phyloP scores from a whole-genome alignment of 352 stramenopile species.

The Phytophthora sansomeana region DNA sequence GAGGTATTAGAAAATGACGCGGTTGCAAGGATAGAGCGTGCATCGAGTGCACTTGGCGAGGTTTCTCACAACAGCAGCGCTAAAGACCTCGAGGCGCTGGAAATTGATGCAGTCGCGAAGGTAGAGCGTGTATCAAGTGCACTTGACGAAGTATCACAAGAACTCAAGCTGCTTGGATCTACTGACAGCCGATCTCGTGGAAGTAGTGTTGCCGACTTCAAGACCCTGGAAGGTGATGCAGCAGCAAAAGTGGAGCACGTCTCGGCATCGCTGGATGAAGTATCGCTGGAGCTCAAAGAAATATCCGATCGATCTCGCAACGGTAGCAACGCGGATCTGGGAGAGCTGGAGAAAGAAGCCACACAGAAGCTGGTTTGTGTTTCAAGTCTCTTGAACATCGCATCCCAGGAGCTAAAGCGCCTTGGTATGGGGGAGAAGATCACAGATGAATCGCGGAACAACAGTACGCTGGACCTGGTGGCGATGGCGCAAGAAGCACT shows the following conservation, averaged over 20 bases:
- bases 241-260: constrained; percentile 23
- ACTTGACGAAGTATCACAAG: constrained; percentile 49
- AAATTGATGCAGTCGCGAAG: constrained; percentile 21
- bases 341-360: constrained; percentile 25
- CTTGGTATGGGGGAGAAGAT: constrained; percentile 44
- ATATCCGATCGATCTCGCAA: constrained; percentile 35
- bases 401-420: constrained; percentile 50
- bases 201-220: constrained; percentile 22
- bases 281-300: constrained; percentile 43
- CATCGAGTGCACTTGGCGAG: too few species aligned
- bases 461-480: constrained; percentile 28
- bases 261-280: constrained; percentile 46
- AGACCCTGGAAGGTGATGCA: constrained; percentile 20
- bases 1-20: too few species aligned
- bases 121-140: constrained; percentile 28
- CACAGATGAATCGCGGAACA: constrained; percentile 13
- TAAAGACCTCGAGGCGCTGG: constrained; percentile 24
- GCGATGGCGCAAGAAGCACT: constrained; percentile 33
- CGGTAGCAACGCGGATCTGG: constrained; percentile 17
- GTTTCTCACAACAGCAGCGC: too few species aligned
- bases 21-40: too few species aligned
- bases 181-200: constrained; percentile 23
- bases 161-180: constrained; percentile 51
- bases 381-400: constrained; percentile 45
- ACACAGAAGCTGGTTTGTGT: constrained; percentile 35